Percentiles rank a stretch among this genome's conserved stretches.
Evolutionary conservation across 1,284 basidiomycete genomes (phyloP).

Genomic region (Rhodotorula glutinis): DNA sequence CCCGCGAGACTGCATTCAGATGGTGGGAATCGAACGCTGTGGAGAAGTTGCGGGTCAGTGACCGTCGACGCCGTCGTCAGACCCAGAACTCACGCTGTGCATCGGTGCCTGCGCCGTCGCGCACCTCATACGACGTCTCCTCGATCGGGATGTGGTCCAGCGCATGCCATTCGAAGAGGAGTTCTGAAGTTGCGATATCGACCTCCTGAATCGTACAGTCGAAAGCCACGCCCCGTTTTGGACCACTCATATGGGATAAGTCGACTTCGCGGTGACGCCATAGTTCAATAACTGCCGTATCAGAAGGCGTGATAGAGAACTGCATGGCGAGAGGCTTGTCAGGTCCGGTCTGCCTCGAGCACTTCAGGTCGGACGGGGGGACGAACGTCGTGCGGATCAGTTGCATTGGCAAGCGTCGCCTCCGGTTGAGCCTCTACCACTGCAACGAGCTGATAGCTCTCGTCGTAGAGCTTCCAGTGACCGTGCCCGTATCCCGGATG

Average conservation of each 20-base stretch:
- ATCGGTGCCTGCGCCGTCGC: constrained; percentile 3
- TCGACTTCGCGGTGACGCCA: constrained; percentile 42
- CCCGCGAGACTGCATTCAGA: constrained; percentile 47
- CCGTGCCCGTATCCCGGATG: constrained; percentile 28
- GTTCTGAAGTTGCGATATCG: constrained; percentile 44
- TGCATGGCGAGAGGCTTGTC: constrained; percentile 5
- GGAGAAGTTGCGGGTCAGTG: not conserved
- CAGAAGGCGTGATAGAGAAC: constrained; percentile 44
- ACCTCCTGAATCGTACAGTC: constrained; percentile 45
- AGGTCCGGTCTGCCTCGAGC: not conserved
- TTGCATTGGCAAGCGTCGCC: constrained; percentile 3
- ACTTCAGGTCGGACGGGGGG: constrained; percentile 37
- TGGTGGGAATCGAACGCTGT: constrained; percentile 35
- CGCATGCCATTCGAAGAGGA: constrained; percentile 35
- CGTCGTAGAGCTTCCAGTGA: constrained; percentile 39
- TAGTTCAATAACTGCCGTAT: constrained; percentile 45
- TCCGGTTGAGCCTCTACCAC: constrained; percentile 28
- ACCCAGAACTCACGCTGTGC: not conserved
- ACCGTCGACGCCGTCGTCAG: not conserved
- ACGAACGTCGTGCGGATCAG: constrained; percentile 27
- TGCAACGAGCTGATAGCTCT: constrained; percentile 41
- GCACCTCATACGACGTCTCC: constrained; percentile 27
- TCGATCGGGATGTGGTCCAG: constrained; percentile 28
- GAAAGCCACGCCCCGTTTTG: constrained; percentile 42
- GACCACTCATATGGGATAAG: constrained; percentile 33